Evolutionary conservation across 208 protist genomes (phyloP).

Genomic region (Crithidia fasciculata): DNA sequence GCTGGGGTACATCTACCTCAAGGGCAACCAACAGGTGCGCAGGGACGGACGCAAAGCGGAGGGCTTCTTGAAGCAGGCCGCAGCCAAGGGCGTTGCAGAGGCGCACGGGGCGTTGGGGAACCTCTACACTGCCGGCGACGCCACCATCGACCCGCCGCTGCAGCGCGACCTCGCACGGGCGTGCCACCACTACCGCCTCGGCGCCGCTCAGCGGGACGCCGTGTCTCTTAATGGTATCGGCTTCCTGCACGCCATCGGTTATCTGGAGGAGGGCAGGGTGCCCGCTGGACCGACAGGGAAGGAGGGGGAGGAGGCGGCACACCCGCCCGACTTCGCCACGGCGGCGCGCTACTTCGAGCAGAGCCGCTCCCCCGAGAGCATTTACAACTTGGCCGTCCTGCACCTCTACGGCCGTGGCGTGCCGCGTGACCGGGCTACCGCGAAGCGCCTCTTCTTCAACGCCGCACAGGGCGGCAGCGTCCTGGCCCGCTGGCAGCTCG

Average conservation of each 20-base stretch:
- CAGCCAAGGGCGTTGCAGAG: conserved; percentile 27
- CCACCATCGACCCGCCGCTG: conserved; percentile 39
- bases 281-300: neutral
- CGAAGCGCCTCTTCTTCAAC: conserved; percentile 44
- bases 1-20: conserved; percentile 68
- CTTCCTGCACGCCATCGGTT: conserved; percentile 83
- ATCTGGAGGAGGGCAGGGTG: conserved; percentile 25
- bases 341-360: conserved; percentile 58
- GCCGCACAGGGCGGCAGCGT: conserved; percentile 60
- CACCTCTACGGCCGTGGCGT: conserved; percentile 71
- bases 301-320: neutral
- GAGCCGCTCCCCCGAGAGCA: conserved; percentile 39
- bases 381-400: conserved; percentile 87
- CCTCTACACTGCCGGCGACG: conserved; percentile 69
- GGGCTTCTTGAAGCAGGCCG: conserved; percentile 52
- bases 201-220: conserved; percentile 45
- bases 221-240: conserved; percentile 82
- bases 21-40: conserved; percentile 48
- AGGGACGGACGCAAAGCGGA: conserved; percentile 50
- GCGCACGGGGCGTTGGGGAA: conserved; percentile 72
- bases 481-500: conserved; percentile 80
- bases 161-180: conserved; percentile 58
- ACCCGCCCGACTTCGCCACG: conserved; percentile 53
- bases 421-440: conserved; percentile 32
- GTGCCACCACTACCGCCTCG: conserved; percentile 64